Conservation (phyloP, 192 early-diverging fungal species). For the Coemansia sp. region DNA sequence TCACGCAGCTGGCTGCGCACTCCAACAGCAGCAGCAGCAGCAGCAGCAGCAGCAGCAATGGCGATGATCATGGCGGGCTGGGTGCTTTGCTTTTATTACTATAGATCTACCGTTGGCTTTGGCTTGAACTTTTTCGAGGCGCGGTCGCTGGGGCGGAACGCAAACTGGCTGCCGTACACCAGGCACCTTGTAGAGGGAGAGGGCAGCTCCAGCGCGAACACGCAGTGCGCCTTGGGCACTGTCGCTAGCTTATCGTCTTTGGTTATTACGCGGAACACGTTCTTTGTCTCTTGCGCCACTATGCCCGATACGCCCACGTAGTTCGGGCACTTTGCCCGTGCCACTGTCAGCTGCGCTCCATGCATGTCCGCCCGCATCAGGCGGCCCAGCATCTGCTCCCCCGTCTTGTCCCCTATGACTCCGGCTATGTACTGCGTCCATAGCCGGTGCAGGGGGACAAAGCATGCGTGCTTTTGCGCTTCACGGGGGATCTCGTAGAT, state of each 20-base stretch:
- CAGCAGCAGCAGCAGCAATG: too few relatives aligned
- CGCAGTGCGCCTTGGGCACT: slow-evolving; percentile 69
- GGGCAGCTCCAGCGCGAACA: slow-evolving; percentile 54
- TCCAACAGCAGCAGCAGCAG: background rate
- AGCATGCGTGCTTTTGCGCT: slow-evolving; percentile 55
- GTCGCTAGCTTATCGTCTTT: slow-evolving; percentile 58
- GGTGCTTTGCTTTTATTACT: slow-evolving; percentile 5
- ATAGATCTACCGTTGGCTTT: slow-evolving; percentile 35
- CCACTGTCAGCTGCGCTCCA: slow-evolving; percentile 73
- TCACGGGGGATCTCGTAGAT: slow-evolving; percentile 68
- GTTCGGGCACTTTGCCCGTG: slow-evolving; percentile 71
- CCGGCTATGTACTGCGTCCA: slow-evolving; percentile 77
- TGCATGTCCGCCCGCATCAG: slow-evolving; percentile 82
- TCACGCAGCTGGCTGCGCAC: slow-evolving; percentile 18
- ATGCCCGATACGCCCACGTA: slow-evolving; percentile 79
- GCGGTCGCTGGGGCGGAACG: slow-evolving; percentile 67
- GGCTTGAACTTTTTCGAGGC: slow-evolving; percentile 59
- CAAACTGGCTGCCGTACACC: slow-evolving; percentile 78
- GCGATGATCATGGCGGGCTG: background rate
- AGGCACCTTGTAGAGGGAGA: slow-evolving; percentile 51
- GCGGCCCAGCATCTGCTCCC: slow-evolving; percentile 11
- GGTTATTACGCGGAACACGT: slow-evolving; percentile 78
- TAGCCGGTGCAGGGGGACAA: slow-evolving; percentile 68
- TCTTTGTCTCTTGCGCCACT: slow-evolving; percentile 85
- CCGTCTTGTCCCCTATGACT: slow-evolving; percentile 51